These are phyloP conservation scores for Scheffersomyces coipomensis DNA, from an alignment of 805 yeast genomes.

Conservation along the genomic window DNA sequence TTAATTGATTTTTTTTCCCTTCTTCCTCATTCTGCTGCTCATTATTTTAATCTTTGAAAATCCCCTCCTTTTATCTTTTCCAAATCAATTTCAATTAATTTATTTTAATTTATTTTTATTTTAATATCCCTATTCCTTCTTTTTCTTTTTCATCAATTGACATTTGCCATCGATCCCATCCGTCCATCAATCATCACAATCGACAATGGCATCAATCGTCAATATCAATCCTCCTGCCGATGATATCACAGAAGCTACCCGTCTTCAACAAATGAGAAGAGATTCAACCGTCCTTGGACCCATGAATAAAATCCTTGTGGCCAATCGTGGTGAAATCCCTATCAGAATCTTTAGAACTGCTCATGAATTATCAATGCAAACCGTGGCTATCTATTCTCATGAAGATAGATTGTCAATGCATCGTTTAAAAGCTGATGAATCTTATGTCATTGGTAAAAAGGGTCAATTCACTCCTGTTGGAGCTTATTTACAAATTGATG, in stretches of 20 bases:
- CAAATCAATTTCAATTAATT: background rate
- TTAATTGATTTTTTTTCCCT: too few species aligned
- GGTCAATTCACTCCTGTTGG: constrained; percentile 94
- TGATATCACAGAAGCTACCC: background rate
- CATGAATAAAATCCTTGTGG: constrained; percentile 67
- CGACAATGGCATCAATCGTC: constrained; percentile 4
- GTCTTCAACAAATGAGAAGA: constrained; percentile 27
- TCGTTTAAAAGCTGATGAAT: constrained; percentile 90
- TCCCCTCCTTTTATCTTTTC: too few species aligned
- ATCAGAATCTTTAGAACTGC: constrained; percentile 93
- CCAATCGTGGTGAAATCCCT: constrained; percentile 84
- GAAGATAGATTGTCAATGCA: constrained; percentile 95
- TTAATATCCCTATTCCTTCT: background rate
- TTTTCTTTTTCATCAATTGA: background rate
- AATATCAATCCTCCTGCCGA: constrained; percentile 5
- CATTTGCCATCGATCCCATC: background rate
- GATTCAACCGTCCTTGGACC: constrained; percentile 44
- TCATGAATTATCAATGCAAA: constrained; percentile 94
- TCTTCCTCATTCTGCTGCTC: too few species aligned
- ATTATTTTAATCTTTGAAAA: too few species aligned
- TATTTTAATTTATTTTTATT: background rate
- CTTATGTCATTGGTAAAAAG: constrained; percentile 84
- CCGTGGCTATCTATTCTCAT: constrained; percentile 95
- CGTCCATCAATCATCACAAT: constrained; percentile 5
- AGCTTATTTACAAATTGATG: constrained; percentile 94